Evolutionary conservation across 2,329 filamentous ascomycete genomes (phyloP).

Genomic region (Pezizomycotina sp.): DNA sequence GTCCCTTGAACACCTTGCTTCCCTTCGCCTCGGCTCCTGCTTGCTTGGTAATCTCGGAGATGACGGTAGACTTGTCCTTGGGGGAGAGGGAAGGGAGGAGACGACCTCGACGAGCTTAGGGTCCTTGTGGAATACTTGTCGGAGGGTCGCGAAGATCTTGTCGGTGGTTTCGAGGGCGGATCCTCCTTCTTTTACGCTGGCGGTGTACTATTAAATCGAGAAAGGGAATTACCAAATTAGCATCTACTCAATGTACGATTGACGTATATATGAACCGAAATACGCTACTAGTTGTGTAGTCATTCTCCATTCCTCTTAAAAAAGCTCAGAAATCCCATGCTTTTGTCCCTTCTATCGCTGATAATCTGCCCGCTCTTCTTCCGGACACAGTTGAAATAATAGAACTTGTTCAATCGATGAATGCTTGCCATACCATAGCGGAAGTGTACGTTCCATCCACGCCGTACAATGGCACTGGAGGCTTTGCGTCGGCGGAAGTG

Average conservation of each 20-base stretch:
- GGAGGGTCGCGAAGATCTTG: slow-evolving; percentile 58
- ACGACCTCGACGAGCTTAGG: slow-evolving; percentile 63
- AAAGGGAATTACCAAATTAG: no score
- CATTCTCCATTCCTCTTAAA: no score
- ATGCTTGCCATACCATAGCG: slow-evolving; percentile 62
- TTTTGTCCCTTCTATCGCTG: no score
- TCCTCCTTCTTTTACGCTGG: slow-evolving; percentile 72
- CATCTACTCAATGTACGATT: no score
- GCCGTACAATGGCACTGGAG: slow-evolving; percentile 82
- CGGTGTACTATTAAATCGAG: slow-evolving; percentile 58
- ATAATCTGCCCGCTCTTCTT: not conserved
- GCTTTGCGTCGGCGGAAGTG: slow-evolving; percentile 50
- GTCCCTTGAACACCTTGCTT: slow-evolving; percentile 76
- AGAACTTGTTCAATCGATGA: not conserved
- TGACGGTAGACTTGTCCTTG: slow-evolving; percentile 69
- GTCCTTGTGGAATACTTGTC: slow-evolving; percentile 61
- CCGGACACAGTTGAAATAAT: not conserved
- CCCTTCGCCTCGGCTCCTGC: slow-evolving; percentile 45
- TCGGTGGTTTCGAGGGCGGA: slow-evolving; percentile 70
- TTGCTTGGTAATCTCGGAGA: slow-evolving; percentile 81
- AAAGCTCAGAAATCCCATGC: no score
- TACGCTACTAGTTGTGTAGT: no score
- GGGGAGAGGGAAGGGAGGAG: slow-evolving; percentile 55
- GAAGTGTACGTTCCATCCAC: slow-evolving; percentile 96
- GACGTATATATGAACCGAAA: no score